Evolutionary conservation across 2,329 filamentous ascomycete genomes (phyloP).

Genomic region (Celoporthe dispersa): DNA sequence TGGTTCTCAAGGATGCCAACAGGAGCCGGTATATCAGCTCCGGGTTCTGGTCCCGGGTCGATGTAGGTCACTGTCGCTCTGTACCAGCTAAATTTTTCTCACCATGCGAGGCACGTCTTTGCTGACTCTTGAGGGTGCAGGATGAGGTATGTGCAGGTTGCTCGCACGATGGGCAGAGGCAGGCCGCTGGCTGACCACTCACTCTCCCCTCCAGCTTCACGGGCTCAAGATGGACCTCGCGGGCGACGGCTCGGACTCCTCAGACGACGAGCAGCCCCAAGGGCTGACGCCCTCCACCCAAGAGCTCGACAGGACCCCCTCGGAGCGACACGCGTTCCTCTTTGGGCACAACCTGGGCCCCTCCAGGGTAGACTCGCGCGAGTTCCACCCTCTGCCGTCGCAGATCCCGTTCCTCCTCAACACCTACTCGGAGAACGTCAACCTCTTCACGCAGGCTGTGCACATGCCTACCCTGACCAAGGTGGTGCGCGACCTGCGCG

Average conservation of each 20-base stretch:
- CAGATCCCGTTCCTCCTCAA: constrained; percentile 59
- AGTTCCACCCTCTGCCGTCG: constrained; percentile 56
- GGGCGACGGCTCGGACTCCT: constrained; percentile 42
- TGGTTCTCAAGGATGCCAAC: constrained; percentile 50
- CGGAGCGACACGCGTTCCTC: constrained; percentile 55
- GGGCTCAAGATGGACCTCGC: constrained; percentile 48
- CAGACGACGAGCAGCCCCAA: constrained; percentile 43
- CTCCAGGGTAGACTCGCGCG: constrained; percentile 38
- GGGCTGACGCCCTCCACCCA: constrained; percentile 39
- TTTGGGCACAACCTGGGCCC: constrained; percentile 50
- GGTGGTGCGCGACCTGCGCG: constrained; percentile 43
- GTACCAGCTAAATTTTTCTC: too few species aligned
- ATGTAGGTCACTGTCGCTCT: constrained; percentile 43
- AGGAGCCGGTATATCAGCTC: constrained; percentile 54
- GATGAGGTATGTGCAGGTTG: constrained; percentile 13
- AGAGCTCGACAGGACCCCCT: constrained; percentile 47
- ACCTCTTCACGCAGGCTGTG: constrained; percentile 47
- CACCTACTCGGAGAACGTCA: constrained; percentile 56
- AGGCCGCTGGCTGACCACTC: constrained; percentile 28
- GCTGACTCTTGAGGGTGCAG: not conserved
- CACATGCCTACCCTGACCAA: constrained; percentile 51
- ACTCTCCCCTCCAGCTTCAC: constrained; percentile 42
- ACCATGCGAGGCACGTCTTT: not conserved
- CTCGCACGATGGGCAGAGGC: not conserved
- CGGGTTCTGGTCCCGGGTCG: constrained; percentile 61